A percentile compares a stretch with the other conserved stretches of the same genome.
These are phyloP conservation scores for Sclerotinia borealis DNA, from an alignment of 2,329 filamentous ascomycete genomes.

Conservation along the genomic window DNA sequence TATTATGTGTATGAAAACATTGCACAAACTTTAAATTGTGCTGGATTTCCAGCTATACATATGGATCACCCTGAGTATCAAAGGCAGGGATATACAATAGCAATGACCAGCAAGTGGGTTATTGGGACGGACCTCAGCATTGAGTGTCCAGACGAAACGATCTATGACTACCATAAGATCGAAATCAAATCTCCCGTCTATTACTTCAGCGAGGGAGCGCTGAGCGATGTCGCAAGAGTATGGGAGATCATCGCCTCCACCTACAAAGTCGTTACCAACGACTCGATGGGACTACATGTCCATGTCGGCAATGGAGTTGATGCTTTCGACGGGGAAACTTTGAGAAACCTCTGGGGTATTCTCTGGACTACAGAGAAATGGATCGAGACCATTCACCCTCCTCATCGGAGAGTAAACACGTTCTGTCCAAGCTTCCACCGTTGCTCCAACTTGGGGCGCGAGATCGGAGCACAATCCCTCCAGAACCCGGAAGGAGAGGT, in stretches of 20 bases:
- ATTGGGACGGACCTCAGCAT: slow-evolving; percentile 1
- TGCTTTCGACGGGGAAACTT: slow-evolving; percentile 22
- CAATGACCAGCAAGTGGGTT: neutral
- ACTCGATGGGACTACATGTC: slow-evolving; percentile 28
- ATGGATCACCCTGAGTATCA: neutral
- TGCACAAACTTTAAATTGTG: neutral
- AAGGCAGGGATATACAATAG: neutral
- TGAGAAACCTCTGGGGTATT: slow-evolving; percentile 29
- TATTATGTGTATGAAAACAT: neutral
- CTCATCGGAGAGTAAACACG: neutral
- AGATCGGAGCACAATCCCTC: neutral
- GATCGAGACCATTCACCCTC: slow-evolving; percentile 27
- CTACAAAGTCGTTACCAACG: slow-evolving; percentile 23
- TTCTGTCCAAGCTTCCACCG: neutral
- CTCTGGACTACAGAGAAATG: slow-evolving; percentile 28
- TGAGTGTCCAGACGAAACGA: neutral
- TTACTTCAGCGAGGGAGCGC: neutral
- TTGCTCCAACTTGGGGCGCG: neutral
- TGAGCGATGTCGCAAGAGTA: neutral
- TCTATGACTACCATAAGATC: slow-evolving; percentile 1
- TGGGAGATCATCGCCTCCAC: slow-evolving; percentile 12
- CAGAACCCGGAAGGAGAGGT: neutral
- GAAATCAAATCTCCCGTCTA: slow-evolving; percentile 6
- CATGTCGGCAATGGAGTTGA: slow-evolving; percentile 31
- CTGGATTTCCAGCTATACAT: neutral